Evolutionary conservation across 192 early-diverging fungal genomes (phyloP).

Genomic region (Backusella tuberculispora): DNA sequence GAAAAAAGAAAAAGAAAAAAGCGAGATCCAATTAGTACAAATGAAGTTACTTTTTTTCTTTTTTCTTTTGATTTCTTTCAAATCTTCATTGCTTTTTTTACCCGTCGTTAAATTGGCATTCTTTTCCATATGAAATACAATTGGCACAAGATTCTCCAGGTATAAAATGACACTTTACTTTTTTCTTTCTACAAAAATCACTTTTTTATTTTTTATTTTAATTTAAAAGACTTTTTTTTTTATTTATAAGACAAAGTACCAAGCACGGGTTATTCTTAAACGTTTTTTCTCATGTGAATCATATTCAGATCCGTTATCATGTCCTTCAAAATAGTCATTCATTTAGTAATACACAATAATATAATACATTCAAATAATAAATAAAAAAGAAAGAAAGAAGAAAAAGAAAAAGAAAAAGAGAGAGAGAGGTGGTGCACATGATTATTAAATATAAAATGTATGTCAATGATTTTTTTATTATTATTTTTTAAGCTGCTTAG

Average conservation of each 20-base stretch:
- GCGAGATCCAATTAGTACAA: too few relatives aligned
- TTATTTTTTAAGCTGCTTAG: too few relatives aligned
- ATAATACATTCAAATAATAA: not conserved
- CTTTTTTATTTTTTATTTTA: not conserved
- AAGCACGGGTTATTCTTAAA: slow-evolving; percentile 23
- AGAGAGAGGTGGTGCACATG: not conserved
- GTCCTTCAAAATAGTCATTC: slow-evolving; percentile 11
- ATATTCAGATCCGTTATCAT: not conserved
- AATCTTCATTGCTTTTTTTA: not conserved
- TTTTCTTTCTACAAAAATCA: slow-evolving; percentile 42
- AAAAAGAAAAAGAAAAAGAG: not conserved
- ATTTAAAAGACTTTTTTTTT: not conserved
- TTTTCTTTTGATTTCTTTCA: not conserved
- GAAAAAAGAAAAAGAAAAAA: not conserved
- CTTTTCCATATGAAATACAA: slow-evolving; percentile 29
- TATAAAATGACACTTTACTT: slow-evolving; percentile 38
- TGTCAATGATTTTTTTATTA: not conserved
- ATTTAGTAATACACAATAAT: not conserved
- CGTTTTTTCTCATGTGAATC: slow-evolving; percentile 10
- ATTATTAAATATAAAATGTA: not conserved
- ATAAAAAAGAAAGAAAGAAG: not conserved
- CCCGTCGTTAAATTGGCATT: slow-evolving; percentile 42
- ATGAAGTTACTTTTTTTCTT: too few relatives aligned
- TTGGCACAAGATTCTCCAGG: slow-evolving; percentile 35
- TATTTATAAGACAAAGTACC: slow-evolving; percentile 16